A percentile compares a stretch with the other conserved stretches of the same genome.
Evolutionary conservation across 2,329 filamentous ascomycete genomes (phyloP).

Genomic region (Talaromyces sp.): DNA sequence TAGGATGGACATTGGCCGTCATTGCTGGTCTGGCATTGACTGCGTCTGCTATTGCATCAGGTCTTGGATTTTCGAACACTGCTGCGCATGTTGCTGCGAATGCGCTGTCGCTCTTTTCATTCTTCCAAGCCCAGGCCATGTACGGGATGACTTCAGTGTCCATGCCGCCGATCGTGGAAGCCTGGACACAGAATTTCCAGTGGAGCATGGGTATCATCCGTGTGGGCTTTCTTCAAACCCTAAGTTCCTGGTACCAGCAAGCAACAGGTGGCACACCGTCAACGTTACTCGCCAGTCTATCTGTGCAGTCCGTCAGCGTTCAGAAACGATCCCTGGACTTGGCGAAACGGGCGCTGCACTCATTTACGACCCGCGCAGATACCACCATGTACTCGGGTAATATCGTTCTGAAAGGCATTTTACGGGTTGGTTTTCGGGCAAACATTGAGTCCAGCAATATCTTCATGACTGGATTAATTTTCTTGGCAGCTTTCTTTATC

Average conservation of each 20-base stretch:
- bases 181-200: conserved; percentile 96
- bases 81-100: conserved; percentile 92
- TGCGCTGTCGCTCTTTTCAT: conserved; percentile 86
- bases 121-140: conserved; percentile 92
- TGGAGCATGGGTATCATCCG: conserved; percentile 97
- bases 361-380: conserved; percentile 52
- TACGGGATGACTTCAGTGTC: conserved; percentile 78
- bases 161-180: conserved; percentile 79
- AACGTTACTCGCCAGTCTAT: conserved; percentile 70
- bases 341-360: conserved; percentile 29
- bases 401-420: conserved; percentile 68
- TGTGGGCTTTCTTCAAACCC: conserved; percentile 74
- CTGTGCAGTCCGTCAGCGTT: conserved; percentile 72
- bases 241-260: conserved; percentile 94
- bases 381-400: conserved; percentile 46
- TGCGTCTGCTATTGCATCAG: conserved; percentile 82
- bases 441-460: conserved; percentile 85
- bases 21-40: conserved; percentile 79
- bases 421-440: conserved; percentile 81
- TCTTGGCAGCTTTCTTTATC: conserved; percentile 80
- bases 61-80: conserved; percentile 86
- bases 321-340: conserved; percentile 57
- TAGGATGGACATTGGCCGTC: conserved; percentile 83
- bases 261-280: conserved; percentile 83
- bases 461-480: conserved; percentile 84